Evolutionary conservation across 441 rosid species (phyloP).

Genomic region (Breynia disticha): DNA sequence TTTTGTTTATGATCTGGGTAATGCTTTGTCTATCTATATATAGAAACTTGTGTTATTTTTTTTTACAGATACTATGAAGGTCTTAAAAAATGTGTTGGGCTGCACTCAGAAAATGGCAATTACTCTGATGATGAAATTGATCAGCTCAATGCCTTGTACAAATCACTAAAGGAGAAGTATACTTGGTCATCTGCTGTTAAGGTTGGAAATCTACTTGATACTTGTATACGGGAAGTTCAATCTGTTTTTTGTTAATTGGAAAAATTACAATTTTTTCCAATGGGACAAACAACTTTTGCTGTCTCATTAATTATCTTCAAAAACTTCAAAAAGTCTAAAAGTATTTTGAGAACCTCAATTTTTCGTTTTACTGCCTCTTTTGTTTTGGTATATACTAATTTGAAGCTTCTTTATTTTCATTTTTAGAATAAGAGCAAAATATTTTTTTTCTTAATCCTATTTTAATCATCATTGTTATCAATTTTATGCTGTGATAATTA

Average conservation of each 20-base stretch:
- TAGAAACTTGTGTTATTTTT: conserved; percentile 4
- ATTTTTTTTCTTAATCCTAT: neutral
- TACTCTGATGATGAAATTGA: conserved; percentile 72
- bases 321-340: too few species aligned
- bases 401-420: too few species aligned
- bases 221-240: neutral
- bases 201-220: conserved; percentile 32
- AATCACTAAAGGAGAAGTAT: conserved; percentile 63
- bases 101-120: conserved; percentile 48
- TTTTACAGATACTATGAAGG: conserved; percentile 81
- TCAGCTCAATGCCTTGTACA: conserved; percentile 65
- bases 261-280: too few species aligned
- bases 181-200: conserved; percentile 95
- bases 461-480: neutral
- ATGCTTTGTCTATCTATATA: neutral
- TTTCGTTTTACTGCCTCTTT: too few species aligned
- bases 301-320: too few species aligned
- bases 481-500: neutral
- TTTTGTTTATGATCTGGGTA: too few species aligned
- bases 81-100: conserved; percentile 73
- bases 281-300: too few species aligned
- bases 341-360: too few species aligned
- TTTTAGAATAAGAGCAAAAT: too few species aligned
- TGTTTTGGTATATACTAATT: too few species aligned
- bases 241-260: neutral